Evolutionary conservation across 257 asterid species (phyloP), one percentile per base, ranked within the genome.

Genomic region (Thymus quinquecostatus): DNA sequence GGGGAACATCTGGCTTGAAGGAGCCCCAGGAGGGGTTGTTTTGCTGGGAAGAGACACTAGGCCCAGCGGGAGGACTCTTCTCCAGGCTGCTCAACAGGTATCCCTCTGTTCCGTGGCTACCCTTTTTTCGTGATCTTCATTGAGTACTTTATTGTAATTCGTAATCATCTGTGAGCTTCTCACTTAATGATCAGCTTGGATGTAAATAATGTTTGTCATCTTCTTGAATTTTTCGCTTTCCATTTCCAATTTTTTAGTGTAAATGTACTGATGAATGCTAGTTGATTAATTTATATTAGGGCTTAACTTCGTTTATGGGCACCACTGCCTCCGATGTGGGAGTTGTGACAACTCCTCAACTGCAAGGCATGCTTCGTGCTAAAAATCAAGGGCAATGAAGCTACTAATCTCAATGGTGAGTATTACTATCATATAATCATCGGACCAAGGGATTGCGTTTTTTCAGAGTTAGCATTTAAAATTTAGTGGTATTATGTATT

Each of bases 281-380:
- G 21, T 21, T 21, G 21, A 21, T 21, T 21, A 21, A 21, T 55
- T 12, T 69, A 75, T 48, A 4, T 60, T 30, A 88, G 96, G 97
- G 97, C 77, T 80, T 89, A 60, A 53, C 79, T 82, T 86, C 96
- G 72, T 75, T 94, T 64, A 45, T 81, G 71, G 87, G 95, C 77
- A 89, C 88, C 78, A 67, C 62, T 81, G 85, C 83, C 60, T 72
- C 58, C n/a, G 95, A 89, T 70, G 77, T 86, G 85, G 97, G 97
- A 78, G 72, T 94, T 64, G 74, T 91, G 69, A 94, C 96, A 56
- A 91, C 97, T 63, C 97, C 99, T 75, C 97, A 89, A 70, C 91
- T 94, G 68, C 99, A 94, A 62, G 91, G 97, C 97, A 87, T 91
- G 96, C 96, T 94, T 71, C 93, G 89, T 73, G 88, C 82, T 6